phyloP scores from a whole-genome alignment of 306 rosid species.

The Prunus mume region DNA sequence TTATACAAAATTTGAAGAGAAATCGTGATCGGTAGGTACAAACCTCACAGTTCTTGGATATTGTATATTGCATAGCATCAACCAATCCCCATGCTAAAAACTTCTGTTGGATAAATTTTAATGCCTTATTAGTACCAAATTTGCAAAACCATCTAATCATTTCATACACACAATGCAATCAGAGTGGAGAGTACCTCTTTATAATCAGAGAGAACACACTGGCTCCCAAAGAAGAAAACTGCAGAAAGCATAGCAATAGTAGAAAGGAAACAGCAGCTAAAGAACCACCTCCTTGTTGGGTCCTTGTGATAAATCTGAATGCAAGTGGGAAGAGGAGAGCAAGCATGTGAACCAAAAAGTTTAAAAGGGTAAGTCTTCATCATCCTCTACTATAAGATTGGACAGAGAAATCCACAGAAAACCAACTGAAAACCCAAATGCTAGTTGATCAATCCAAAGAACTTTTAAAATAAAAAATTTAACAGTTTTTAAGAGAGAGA shows the following conservation, averaged over 20 bases:
- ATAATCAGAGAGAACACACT: conserved; percentile 21
- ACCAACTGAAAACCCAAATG: background rate
- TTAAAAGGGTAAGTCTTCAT: background rate
- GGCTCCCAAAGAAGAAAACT: conserved; percentile 32
- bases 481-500: background rate
- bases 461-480: background rate
- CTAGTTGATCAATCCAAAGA: background rate
- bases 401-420: background rate
- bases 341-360: no score
- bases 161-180: no score
- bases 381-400: background rate
- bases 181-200: conserved; percentile 26
- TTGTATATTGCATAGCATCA: conserved; percentile 20
- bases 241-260: conserved; percentile 21
- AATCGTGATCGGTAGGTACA: background rate
- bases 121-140: background rate
- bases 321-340: background rate
- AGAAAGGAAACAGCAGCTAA: conserved; percentile 17
- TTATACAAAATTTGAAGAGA: background rate
- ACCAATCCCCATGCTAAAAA: conserved; percentile 16
- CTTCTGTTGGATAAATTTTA: conserved; percentile 10
- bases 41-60: conserved; percentile 23
- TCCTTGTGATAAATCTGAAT: conserved; percentile 12
- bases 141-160: no score
- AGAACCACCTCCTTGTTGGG: background rate